Evolutionary conservation across 495 filamentous ascomycete genomes (phyloP).

Genomic region (Alectoria sarmentosa): DNA sequence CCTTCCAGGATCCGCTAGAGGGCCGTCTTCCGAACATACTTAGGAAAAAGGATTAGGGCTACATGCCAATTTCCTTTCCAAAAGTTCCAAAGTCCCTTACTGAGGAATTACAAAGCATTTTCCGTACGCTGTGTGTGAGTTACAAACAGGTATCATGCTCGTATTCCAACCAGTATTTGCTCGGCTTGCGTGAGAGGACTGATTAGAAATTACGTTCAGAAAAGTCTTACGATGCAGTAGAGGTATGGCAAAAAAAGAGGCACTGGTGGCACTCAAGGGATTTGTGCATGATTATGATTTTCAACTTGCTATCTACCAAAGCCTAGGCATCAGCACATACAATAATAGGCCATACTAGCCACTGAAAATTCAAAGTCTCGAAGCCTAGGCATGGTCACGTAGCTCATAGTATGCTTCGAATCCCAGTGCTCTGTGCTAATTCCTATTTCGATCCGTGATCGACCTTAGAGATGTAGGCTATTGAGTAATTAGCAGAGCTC

Average conservation of each 20-base stretch:
- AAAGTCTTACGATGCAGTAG: no score
- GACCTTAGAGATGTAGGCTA: slow-evolving; percentile 81
- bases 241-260: not conserved
- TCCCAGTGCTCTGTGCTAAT: slow-evolving; percentile 33
- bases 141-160: no score
- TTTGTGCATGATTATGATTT: not conserved
- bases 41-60: no score
- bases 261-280: not conserved
- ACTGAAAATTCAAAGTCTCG: not conserved
- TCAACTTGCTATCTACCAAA: slow-evolving; percentile 3
- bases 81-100: no score
- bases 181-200: no score
- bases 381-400: not conserved
- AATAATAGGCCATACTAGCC: not conserved
- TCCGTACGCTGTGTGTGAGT: no score
- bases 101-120: no score
- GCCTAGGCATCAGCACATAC: not conserved
- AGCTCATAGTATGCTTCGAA: slow-evolving; percentile 36
- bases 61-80: no score
- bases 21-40: no score
- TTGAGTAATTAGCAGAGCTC: slow-evolving; percentile 17
- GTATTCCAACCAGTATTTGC: no score
- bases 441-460: slow-evolving; percentile 47
- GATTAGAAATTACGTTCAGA: no score
- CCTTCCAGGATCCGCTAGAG: no score